These are phyloP conservation scores for Metschnikowia sp. DNA, from an alignment of 805 yeast genomes.

Conservation along the genomic window DNA sequence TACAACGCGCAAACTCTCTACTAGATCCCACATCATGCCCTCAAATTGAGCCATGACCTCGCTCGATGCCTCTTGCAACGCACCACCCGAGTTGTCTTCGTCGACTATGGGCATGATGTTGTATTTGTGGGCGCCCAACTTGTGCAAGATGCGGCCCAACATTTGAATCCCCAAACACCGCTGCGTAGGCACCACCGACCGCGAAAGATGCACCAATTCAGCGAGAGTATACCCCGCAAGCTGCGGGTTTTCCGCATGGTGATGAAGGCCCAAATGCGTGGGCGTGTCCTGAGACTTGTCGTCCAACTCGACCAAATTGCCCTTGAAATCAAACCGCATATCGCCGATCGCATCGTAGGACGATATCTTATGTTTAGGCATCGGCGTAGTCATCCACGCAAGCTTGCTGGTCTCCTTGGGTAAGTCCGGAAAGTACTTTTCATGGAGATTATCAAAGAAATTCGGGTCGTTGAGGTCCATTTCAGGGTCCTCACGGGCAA, in stretches of 20 bases:
- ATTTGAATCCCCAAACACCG: constrained; percentile 83
- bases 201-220: constrained; percentile 74
- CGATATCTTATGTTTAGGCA: constrained; percentile 38
- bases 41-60: constrained; percentile 42
- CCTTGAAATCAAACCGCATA: constrained; percentile 85
- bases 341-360: constrained; percentile 57
- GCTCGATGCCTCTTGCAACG: constrained; percentile 35
- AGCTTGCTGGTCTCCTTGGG: constrained; percentile 78
- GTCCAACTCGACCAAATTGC: constrained; percentile 59
- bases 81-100: constrained; percentile 29
- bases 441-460: constrained; percentile 74
- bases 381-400: constrained; percentile 86
- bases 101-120: constrained; percentile 46
- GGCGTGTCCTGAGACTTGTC: constrained; percentile 35
- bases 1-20: constrained; percentile 57
- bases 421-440: constrained; percentile 83
- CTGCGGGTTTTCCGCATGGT: constrained; percentile 84
- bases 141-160: constrained; percentile 80
- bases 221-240: constrained; percentile 88
- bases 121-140: constrained; percentile 64
- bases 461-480: constrained; percentile 73
- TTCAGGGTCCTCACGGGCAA: constrained; percentile 25
- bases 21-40: constrained; percentile 64
- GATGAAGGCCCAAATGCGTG: constrained; percentile 73
- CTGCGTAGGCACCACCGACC: constrained; percentile 82